Evolutionary conservation across 1,284 basidiomycete species (phyloP), one percentile per base, ranked within the genome.

Genomic region (Cryptococcus sp.): DNA sequence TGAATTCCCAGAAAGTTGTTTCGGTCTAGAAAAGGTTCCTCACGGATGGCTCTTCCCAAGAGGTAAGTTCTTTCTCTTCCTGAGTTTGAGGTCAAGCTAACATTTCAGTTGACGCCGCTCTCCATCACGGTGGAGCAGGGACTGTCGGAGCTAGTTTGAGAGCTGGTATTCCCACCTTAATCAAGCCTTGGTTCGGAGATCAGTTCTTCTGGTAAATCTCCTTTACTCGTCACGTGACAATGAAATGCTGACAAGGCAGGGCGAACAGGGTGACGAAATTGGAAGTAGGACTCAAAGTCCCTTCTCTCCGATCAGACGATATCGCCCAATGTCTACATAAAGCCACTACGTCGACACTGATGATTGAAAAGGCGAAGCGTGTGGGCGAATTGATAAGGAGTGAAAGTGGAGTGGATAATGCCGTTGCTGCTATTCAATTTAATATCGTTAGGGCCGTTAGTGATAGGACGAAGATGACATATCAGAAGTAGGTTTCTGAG

Each of bases 31-130:
- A 48, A 85, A 84, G 64, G 80, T 88, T 3, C 87, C 87, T 5
- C 88, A 91, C 72, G 85, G 83, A 62, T 89, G 87, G 87, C 77
- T 91, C 13, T 88, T 89, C 76, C 83, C 85, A 0, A 78, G 80
- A 55, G 78, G 88, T 50, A 79, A 84, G 61, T 4, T 41, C 40
- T 42, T 45, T 16, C 24, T 50, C 32, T 41, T 14, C 22, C 10
- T 19, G 31, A 3, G 23, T 36, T 14, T 46, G 18, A 13, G 5
- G 21, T 54, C 34, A 28, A 7, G 53, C 54, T 59, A 44, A 59
- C 40, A 28, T 14, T 45, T n/a, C 45, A 66, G 64, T 74, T 36
- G 54, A 69, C 49, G 70, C 73, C 0, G 86, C 82, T 0, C 56
- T 85, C 46, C 83, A 86, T 73, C 84, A 86, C 63, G 85, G 85